Percentiles rank a stretch among this genome's conserved stretches.
phyloP scores from a whole-genome alignment of 1,284 basidiomycete genomes.

The Tilletia walkeri region DNA sequence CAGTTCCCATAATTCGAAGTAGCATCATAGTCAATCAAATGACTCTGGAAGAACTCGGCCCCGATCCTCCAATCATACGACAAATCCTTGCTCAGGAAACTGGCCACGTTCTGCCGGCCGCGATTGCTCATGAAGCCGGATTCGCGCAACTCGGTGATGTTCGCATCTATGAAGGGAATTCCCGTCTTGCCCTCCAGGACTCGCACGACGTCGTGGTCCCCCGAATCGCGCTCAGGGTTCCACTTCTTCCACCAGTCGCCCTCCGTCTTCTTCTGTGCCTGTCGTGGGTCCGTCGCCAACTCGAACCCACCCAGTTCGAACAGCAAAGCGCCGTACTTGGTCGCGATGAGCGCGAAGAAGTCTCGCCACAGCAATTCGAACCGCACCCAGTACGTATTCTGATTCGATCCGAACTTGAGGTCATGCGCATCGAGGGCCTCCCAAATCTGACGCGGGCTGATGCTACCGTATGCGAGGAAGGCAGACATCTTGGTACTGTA shows the following conservation, averaged over 20 bases:
- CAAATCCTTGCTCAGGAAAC: slow-evolving; percentile 61
- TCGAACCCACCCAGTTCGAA: slow-evolving; percentile 60
- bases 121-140: slow-evolving; percentile 58
- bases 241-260: slow-evolving; percentile 46
- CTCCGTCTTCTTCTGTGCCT: slow-evolving; percentile 56
- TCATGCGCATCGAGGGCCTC: slow-evolving; percentile 56
- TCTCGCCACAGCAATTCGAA: slow-evolving; percentile 65
- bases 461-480: slow-evolving; percentile 60
- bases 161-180: slow-evolving; percentile 63
- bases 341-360: slow-evolving; percentile 56
- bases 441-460: slow-evolving; percentile 60
- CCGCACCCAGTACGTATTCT: slow-evolving; percentile 59
- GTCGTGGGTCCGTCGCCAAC: slow-evolving; percentile 57
- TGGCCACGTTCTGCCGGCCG: slow-evolving; percentile 63
- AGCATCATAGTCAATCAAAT: slow-evolving; percentile 52
- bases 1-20: slow-evolving; percentile 52
- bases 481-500: slow-evolving; percentile 63
- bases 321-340: slow-evolving; percentile 57
- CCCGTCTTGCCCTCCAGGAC: slow-evolving; percentile 62
- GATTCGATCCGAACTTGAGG: slow-evolving; percentile 52
- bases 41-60: slow-evolving; percentile 62
- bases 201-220: slow-evolving; percentile 52
- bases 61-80: slow-evolving; percentile 62
- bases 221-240: slow-evolving; percentile 35
- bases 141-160: slow-evolving; percentile 61